phyloP scores from a whole-genome alignment of 225 moss, liverwort and hornwort genomes.

The Rhytidiadelphus loreus region DNA sequence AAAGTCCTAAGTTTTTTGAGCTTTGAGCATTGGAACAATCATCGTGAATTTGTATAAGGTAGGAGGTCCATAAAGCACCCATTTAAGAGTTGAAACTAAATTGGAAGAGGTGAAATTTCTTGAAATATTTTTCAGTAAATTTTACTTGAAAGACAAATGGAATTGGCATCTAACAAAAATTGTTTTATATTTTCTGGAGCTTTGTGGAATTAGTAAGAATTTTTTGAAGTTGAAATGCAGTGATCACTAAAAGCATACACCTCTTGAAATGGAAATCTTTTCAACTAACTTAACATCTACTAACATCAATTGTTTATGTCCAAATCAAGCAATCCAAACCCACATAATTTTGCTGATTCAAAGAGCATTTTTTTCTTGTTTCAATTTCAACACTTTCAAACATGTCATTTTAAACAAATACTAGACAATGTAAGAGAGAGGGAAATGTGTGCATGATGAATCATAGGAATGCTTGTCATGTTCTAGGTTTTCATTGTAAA shows the following conservation, averaged over 20 bases:
- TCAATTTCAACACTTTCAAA: background rate
- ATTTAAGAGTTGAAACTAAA: no score
- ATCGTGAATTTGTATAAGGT: no score
- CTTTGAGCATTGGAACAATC: background rate
- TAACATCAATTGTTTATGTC: background rate
- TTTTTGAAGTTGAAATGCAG: no score
- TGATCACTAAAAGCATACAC: no score
- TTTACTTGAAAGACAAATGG: no score
- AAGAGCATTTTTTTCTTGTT: background rate
- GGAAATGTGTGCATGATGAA: background rate
- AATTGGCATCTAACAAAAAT: no score
- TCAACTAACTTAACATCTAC: background rate
- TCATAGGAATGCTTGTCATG: accelerated
- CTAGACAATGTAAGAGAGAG: accelerated
- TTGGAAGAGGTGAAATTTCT: no score
- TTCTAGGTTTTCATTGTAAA: background rate
- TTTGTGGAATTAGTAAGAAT: no score
- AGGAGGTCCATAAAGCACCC: no score
- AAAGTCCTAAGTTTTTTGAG: background rate
- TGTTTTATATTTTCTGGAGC: no score
- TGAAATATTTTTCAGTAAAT: no score
- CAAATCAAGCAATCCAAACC: background rate
- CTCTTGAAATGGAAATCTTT: background rate
- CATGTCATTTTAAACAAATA: background rate
- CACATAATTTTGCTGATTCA: background rate